These are phyloP conservation scores for Hymenoscyphus infarciens DNA, from an alignment of 2,329 filamentous ascomycete species.

Conservation along the genomic window DNA sequence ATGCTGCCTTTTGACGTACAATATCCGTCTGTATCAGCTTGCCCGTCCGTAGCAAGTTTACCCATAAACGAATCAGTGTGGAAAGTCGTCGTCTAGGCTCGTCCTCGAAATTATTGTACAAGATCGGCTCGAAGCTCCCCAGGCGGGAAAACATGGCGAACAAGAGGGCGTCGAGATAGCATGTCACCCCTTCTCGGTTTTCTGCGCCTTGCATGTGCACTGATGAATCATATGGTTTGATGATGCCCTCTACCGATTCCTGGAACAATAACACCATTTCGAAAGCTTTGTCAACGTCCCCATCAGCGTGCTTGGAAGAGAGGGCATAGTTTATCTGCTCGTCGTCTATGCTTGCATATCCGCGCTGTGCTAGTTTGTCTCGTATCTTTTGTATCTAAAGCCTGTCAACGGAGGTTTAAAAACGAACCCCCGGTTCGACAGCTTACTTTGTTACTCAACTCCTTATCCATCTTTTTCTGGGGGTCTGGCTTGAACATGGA, in stretches of 20 bases:
- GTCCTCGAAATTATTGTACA: constrained; percentile 75
- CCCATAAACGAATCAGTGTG: constrained; percentile 81
- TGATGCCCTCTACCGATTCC: constrained; percentile 74
- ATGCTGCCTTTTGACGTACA: constrained; percentile 45
- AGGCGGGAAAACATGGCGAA: constrained; percentile 95
- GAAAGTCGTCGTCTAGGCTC: constrained; percentile 68
- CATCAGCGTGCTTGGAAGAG: constrained; percentile 59
- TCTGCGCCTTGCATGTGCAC: constrained; percentile 77
- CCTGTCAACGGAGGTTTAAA: constrained; percentile 11
- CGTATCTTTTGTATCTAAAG: constrained; percentile 49
- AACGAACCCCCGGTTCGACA: background rate
- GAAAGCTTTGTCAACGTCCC: constrained; percentile 70
- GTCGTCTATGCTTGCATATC: constrained; percentile 54
- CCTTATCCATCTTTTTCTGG: constrained; percentile 52
- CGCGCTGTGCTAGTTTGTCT: constrained; percentile 48
- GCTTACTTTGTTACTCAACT: constrained; percentile 44
- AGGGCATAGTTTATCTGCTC: constrained; percentile 62
- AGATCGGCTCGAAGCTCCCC: constrained; percentile 87
- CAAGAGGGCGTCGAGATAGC: constrained; percentile 84
- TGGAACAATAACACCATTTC: constrained; percentile 75
- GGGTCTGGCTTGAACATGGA: constrained; percentile 62
- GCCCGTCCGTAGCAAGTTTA: constrained; percentile 84
- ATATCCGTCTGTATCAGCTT: constrained; percentile 82
- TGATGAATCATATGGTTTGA: constrained; percentile 69
- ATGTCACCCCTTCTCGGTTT: constrained; percentile 85